A percentile compares a stretch with the other conserved stretches of the same genome.
These are phyloP conservation scores for Brettanomyces nanus DNA, from an alignment of 805 yeast genomes.

Conservation along the genomic window DNA sequence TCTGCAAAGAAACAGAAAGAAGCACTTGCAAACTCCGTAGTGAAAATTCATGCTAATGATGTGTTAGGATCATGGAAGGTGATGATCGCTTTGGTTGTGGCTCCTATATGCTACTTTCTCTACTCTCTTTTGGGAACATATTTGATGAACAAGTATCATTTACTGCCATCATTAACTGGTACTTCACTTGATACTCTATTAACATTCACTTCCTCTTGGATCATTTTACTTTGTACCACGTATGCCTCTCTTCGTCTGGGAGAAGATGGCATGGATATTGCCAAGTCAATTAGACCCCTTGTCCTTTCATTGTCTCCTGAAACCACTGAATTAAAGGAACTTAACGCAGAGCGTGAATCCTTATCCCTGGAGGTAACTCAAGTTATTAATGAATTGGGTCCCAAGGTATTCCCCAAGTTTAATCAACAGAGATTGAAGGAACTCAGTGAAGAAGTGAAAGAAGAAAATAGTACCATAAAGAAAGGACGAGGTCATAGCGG, in stretches of 20 bases:
- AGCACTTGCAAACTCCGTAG: constrained; percentile 81
- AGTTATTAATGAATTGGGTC: constrained; percentile 73
- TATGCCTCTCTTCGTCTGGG: constrained; percentile 86
- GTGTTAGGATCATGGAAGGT: constrained; percentile 97
- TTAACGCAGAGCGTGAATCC: constrained; percentile 53
- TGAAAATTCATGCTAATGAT: constrained; percentile 83
- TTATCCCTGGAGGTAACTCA: constrained; percentile 72
- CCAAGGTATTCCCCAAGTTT: constrained; percentile 79
- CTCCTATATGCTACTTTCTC: constrained; percentile 74
- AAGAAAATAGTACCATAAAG: constrained; percentile 17
- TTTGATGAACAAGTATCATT: constrained; percentile 13
- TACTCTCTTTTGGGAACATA: constrained; percentile 58
- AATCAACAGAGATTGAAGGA: constrained; percentile 11
- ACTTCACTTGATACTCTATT: constrained; percentile 6
- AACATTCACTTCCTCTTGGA: constrained; percentile 45
- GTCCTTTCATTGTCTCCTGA: constrained; percentile 45
- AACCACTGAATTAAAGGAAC: constrained; percentile 43
- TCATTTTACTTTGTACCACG: constrained; percentile 63
- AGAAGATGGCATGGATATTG: constrained; percentile 86
- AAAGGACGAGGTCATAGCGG: neutral
- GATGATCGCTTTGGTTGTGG: constrained; percentile 74
- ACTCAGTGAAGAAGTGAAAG: constrained; percentile 13
- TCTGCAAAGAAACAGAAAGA: constrained; percentile 63
- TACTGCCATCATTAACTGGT: constrained; percentile 9
- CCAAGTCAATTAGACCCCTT: constrained; percentile 77